Conservation (phyloP, 371 early-diverging fungal genomes). For the Rhizopus microsporus region DNA sequence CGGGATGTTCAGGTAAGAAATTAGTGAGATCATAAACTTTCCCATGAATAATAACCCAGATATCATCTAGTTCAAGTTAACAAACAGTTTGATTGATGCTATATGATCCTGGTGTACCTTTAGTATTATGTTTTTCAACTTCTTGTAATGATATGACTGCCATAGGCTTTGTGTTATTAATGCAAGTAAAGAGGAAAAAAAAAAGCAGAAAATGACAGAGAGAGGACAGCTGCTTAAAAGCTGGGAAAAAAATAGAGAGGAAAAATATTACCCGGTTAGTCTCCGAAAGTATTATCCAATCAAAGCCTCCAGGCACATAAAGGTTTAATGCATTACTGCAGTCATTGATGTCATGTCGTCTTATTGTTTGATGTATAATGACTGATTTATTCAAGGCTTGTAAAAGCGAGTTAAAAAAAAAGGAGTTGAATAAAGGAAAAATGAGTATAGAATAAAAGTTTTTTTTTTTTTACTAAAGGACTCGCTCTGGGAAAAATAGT, state of each 20-base stretch:
- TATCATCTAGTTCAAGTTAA: slow-evolving; percentile 50
- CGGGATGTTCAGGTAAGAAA: slow-evolving; percentile 71
- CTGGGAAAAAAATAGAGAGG: too few species aligned
- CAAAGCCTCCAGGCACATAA: slow-evolving; percentile 5
- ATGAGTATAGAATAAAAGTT: not conserved
- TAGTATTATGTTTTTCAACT: slow-evolving; percentile 72
- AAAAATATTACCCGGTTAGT: not conserved
- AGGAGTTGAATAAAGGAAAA: slow-evolving; percentile 1
- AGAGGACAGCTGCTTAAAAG: not conserved
- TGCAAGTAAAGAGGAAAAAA: slow-evolving; percentile 9
- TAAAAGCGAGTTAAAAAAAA: too few species aligned
- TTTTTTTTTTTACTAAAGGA: not conserved
- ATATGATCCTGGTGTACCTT: slow-evolving; percentile 22
- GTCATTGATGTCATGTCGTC: not conserved
- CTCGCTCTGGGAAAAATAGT: not conserved
- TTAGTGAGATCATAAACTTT: slow-evolving; percentile 84
- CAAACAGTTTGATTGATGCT: not conserved
- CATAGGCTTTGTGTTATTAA: not conserved
- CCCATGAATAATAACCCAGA: slow-evolving; percentile 85
- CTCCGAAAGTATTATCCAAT: not conserved
- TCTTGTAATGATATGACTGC: slow-evolving; percentile 43
- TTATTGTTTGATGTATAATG: not conserved
- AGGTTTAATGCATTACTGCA: too few species aligned
- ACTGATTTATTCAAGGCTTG: not conserved
- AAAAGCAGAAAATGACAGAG: slow-evolving; percentile 5